These are phyloP conservation scores for Pterocarpus santalinus DNA, from an alignment of 306 rosid species.

Conservation along the genomic window DNA sequence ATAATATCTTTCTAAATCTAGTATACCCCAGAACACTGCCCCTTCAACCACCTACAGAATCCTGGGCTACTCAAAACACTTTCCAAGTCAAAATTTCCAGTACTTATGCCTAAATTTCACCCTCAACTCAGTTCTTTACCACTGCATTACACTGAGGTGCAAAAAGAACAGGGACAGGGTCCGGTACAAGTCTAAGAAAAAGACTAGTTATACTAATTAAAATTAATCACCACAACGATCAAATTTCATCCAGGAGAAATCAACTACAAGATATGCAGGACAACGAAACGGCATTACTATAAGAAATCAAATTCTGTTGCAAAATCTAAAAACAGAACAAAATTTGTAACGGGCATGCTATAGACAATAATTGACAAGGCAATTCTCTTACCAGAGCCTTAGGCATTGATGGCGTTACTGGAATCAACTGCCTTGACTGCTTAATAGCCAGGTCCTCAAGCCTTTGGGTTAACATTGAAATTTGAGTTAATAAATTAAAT, in stretches of 20 bases:
- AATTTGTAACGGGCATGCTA: conserved; percentile 12
- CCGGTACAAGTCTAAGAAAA: conserved; percentile 10
- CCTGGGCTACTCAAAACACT: conserved; percentile 9
- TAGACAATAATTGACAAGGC: conserved; percentile 24
- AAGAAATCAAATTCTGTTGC: background rate
- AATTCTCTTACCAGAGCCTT: conserved; percentile 69
- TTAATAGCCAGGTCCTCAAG: conserved; percentile 95
- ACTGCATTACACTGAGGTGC: background rate
- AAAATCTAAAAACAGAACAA: conserved; percentile 31
- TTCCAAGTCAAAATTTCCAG: background rate
- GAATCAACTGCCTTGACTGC: conserved; percentile 92
- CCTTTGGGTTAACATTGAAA: conserved; percentile 63
- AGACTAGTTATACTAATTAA: conserved; percentile 9
- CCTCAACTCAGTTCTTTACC: background rate
- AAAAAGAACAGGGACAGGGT: background rate
- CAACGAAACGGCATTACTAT: conserved; percentile 1
- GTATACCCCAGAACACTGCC: background rate
- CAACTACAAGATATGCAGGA: background rate
- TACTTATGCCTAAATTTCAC: background rate
- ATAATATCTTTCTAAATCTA: conserved; percentile 17
- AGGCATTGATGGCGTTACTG: conserved; percentile 91
- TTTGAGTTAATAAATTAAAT: no score
- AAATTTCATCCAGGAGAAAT: conserved; percentile 9
- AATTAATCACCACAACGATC: conserved; percentile 8
- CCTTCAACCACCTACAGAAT: background rate